Base-by-base conservation (phyloP, 768 basidiomycete genomes). In the Lactifluus echinatus region DNA sequence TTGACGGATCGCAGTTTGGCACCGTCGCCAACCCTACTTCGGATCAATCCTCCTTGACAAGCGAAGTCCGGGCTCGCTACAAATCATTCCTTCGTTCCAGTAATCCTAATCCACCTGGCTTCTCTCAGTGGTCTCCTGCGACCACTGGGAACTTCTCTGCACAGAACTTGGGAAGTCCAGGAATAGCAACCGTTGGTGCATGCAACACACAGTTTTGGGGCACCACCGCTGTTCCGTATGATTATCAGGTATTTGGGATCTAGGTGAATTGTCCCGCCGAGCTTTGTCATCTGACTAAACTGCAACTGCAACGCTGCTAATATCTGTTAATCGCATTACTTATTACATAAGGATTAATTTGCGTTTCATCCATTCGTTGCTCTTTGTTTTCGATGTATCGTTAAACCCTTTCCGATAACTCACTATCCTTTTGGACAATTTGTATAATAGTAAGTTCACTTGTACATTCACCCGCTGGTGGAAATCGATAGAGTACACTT, bases 171-270 rank as follows among this genome's bases (percentile, higher is more conserved):
- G 89, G 87, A 40, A 81, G 81, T 21, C 66, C 75, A 7, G 82
- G 79, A 49, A 66, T 75, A 57, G 76, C 75, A 2, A 61, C 76
- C 36, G 69, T 77, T 29, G 83, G 81, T 51, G 82, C 83, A 14
- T 90, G 87, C 65, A 74, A 72, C 55, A 77, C 82, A 24, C 73
- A 67, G 49, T 87, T 87, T 71, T 89, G 87, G 86, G 88, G 88
- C 21, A 62, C 70, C 10, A 69, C 64, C 17, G 11, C 17, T 15
- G 80, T 84, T 26, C 72, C 72, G 34, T 91, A 82, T 65, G 88
- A 89, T 71, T 89, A 89, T 69, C 87, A 89, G 68, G 71, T 81
- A 50, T 87, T 31, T 49, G 55, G 55, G 28, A 60, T 57, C 44
- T 63, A 53, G 50, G 29, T 34, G 36, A 44, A 17, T 21, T 21